Conservation (phyloP, 2,329 filamentous ascomycete species). For the Penicillium glabrum region DNA sequence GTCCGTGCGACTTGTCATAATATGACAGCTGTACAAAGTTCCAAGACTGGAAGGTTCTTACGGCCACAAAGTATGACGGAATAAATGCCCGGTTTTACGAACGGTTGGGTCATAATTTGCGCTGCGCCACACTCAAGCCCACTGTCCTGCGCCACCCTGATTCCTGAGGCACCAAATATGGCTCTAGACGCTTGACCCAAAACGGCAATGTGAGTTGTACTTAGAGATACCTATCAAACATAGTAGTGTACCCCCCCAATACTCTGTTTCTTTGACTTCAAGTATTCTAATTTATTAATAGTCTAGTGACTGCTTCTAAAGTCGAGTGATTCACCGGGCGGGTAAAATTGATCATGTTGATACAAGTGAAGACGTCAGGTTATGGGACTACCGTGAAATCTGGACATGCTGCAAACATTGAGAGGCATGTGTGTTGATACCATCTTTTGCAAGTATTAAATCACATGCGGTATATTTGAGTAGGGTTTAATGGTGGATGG, state of each 20-base stretch:
- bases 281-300: not conserved
- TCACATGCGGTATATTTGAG: too few species aligned
- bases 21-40: constrained; percentile 15
- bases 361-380: too few species aligned
- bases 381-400: too few species aligned
- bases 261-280: not conserved
- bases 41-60: not conserved
- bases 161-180: not conserved
- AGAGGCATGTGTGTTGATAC: too few species aligned
- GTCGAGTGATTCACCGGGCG: not conserved
- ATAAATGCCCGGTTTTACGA: constrained; percentile 14
- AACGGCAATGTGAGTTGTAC: not conserved
- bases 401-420: too few species aligned
- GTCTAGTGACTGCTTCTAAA: not conserved
- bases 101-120: constrained; percentile 5
- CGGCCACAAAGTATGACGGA: not conserved
- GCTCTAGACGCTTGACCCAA: not conserved
- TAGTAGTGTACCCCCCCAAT: too few species aligned
- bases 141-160: not conserved
- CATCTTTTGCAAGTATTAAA: too few species aligned
- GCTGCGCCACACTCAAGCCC: constrained; percentile 15
- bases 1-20: constrained; percentile 10
- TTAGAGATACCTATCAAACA: not conserved
- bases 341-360: not conserved
- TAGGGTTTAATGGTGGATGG: too few species aligned